A percentile compares a stretch with the other conserved stretches of the same genome.
Evolutionary conservation across 106 monocot species (phyloP).

Genomic region (Dendrobium officinale): DNA sequence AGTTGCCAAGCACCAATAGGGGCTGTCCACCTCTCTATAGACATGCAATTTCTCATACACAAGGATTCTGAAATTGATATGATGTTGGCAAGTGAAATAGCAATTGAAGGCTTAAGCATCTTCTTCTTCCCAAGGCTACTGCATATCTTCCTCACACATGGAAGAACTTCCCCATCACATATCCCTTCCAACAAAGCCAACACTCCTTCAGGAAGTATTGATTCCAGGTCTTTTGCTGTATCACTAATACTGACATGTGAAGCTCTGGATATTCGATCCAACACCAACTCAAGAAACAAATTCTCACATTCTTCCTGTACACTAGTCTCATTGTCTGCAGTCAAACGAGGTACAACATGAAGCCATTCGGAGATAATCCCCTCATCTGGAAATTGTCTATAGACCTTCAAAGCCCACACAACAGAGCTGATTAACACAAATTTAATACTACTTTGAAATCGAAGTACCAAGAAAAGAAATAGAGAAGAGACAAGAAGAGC

Average conservation of each 20-base stretch:
- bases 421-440: neutral
- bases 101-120: slow-evolving; percentile 54
- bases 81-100: slow-evolving; percentile 64
- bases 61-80: slow-evolving; percentile 72
- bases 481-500: neutral
- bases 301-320: slow-evolving; percentile 95
- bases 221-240: slow-evolving; percentile 29
- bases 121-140: slow-evolving; percentile 92
- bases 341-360: slow-evolving; percentile 69
- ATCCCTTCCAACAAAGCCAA: slow-evolving; percentile 54
- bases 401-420: slow-evolving; percentile 39
- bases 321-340: slow-evolving; percentile 81
- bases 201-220: slow-evolving; percentile 42
- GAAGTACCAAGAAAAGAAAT: neutral
- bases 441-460: neutral
- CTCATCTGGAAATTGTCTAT: slow-evolving; percentile 53
- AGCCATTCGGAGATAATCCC: slow-evolving; percentile 78
- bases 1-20: slow-evolving; percentile 87
- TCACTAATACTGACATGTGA: slow-evolving; percentile 15
- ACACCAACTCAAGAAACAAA: slow-evolving; percentile 86
- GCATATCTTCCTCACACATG: slow-evolving; percentile 77
- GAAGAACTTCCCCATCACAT: slow-evolving; percentile 66
- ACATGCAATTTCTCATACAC: slow-evolving; percentile 43
- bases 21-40: slow-evolving; percentile 78
- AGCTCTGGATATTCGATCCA: slow-evolving; percentile 57